Conservation (phyloP, 129 eudicot genomes). For the Helichrysum umbraculigerum region DNA sequence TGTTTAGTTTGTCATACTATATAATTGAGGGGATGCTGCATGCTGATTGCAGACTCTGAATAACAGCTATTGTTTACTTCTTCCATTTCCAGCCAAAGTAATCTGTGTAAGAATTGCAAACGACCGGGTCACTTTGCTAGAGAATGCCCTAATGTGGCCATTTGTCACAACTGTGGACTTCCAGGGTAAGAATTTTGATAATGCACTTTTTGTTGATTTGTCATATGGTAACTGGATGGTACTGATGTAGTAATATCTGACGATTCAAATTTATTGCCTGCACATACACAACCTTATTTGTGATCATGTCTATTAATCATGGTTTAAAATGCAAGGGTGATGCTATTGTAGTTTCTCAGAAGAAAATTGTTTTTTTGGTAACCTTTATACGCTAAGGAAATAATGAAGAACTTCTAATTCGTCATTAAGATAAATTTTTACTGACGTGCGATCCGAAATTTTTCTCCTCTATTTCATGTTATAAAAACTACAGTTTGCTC, state of each 20-base stretch:
- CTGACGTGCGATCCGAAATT: neutral
- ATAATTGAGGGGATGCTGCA: constrained; percentile 8
- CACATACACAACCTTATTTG: neutral
- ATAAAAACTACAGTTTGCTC: neutral
- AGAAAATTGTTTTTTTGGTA: neutral
- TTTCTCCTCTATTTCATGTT: neutral
- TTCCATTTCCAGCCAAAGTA: constrained; percentile 59
- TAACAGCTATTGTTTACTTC: constrained; percentile 14
- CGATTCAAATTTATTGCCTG: neutral
- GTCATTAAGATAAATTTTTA: too few species aligned
- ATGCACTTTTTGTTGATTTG: constrained; percentile 2
- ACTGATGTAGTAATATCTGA: neutral
- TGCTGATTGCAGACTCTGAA: constrained; percentile 11
- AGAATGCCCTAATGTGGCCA: constrained; percentile 92
- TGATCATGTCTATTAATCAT: neutral
- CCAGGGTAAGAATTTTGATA: constrained; percentile 65
- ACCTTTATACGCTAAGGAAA: neutral
- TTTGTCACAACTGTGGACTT: constrained; percentile 94
- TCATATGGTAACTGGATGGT: neutral
- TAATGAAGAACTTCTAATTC: neutral
- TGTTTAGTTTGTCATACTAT: neutral
- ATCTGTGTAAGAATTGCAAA: constrained; percentile 89
- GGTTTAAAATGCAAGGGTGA: neutral
- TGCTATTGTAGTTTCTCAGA: neutral
- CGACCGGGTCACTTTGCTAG: constrained; percentile 94